A percentile compares a stretch with the other conserved stretches of the same genome.
phyloP scores from a whole-genome alignment of 192 early-diverging fungal genomes.

The Piromyces finnis region DNA sequence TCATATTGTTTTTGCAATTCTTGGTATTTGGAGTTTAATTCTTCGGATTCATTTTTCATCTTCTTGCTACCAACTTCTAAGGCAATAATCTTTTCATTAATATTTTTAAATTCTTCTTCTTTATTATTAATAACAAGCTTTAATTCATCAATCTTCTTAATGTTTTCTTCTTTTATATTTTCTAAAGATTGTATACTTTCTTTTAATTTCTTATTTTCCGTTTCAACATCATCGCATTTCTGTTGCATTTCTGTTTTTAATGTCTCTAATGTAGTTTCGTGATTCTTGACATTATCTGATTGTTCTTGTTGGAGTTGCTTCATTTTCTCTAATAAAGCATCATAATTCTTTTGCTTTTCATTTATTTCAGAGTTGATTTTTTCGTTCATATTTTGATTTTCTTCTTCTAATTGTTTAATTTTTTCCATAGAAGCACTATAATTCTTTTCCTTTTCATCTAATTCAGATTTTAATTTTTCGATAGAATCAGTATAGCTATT shows the following conservation, averaged over 20 bases:
- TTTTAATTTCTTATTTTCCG: background rate
- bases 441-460: too few relatives aligned
- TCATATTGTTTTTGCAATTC: background rate
- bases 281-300: background rate
- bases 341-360: background rate
- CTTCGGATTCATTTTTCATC: background rate
- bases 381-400: background rate
- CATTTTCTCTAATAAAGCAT: background rate
- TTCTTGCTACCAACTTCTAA: background rate
- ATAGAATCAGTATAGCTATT: too few relatives aligned
- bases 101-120: background rate
- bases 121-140: background rate
- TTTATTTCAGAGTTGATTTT: background rate
- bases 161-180: background rate
- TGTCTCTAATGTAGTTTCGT: background rate
- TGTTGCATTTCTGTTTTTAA: background rate
- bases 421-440: too few relatives aligned
- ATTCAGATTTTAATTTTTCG: too few relatives aligned
- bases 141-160: background rate
- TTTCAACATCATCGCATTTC: background rate
- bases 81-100: background rate
- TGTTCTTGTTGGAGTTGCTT: background rate
- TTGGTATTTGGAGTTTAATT: background rate
- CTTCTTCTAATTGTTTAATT: too few relatives aligned
- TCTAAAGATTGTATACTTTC: background rate